A percentile compares a stretch with the other conserved stretches of the same genome.
phyloP scores from a whole-genome alignment of 108 stramenopile species.

The Nitzschia sp. region DNA sequence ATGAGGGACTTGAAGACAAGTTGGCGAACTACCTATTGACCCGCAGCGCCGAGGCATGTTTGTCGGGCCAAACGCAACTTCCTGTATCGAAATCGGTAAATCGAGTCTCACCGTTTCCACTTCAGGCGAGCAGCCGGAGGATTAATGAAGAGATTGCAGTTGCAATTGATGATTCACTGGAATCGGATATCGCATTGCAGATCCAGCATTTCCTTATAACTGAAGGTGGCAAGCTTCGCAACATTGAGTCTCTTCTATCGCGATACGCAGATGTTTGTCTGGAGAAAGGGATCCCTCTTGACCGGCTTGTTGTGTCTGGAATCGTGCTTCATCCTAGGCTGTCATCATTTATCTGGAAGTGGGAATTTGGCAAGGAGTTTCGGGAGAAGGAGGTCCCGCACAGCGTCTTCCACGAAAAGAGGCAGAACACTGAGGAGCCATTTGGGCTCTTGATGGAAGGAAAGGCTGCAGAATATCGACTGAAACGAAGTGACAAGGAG shows the following conservation, averaged over 20 bases:
- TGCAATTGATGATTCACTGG: background rate
- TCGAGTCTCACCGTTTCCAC: background rate
- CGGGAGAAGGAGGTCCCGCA: constrained; percentile 44
- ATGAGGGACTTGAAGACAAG: background rate
- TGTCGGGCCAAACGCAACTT: background rate
- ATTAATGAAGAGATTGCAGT: background rate
- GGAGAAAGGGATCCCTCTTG: constrained; percentile 13
- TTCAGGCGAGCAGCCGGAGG: background rate
- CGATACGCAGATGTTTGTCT: background rate
- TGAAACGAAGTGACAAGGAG: background rate
- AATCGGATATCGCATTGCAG: background rate
- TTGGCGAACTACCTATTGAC: background rate
- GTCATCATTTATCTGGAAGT: constrained; percentile 17
- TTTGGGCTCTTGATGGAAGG: constrained; percentile 14
- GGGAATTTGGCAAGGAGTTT: constrained; percentile 12
- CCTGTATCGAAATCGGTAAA: background rate
- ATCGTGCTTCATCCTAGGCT: constrained; percentile 16
- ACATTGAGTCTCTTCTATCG: constrained; percentile 29
- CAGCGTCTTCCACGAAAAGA: constrained; percentile 29
- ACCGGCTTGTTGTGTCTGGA: constrained; percentile 52
- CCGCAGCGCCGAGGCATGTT: background rate
- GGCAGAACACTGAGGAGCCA: constrained; percentile 9
- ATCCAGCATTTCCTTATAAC: constrained; percentile 6
- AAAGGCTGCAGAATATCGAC: constrained; percentile 12
- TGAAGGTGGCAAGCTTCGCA: constrained; percentile 34